Evolutionary conservation across 176 grass and related monocot genomes (phyloP).

Genomic region (Themeda triandra): DNA sequence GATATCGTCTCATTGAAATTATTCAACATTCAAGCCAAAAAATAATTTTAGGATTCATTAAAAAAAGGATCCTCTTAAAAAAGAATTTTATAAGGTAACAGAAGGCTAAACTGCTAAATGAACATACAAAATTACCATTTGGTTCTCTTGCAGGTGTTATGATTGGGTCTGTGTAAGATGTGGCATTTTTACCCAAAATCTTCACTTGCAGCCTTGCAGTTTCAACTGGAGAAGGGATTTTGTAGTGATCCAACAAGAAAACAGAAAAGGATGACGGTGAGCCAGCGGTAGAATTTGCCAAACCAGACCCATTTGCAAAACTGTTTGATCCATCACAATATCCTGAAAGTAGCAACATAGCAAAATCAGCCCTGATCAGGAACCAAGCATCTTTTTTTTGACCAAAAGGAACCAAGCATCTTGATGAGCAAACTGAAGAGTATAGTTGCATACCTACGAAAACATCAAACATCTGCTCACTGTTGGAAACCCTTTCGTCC

Average conservation of each 20-base stretch:
- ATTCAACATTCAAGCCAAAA: background rate
- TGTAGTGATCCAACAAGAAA: slow-evolving; percentile 55
- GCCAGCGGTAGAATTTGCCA: slow-evolving; percentile 56
- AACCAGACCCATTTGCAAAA: slow-evolving; percentile 67
- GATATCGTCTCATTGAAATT: slow-evolving; percentile 6
- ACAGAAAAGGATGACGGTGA: slow-evolving; percentile 52
- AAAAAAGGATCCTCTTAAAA: background rate
- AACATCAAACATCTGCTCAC: slow-evolving; percentile 44
- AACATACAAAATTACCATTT: slow-evolving; percentile 46
- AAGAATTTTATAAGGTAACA: background rate
- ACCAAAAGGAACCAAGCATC: too few species aligned
- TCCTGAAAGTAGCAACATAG: slow-evolving; percentile 26
- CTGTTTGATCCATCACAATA: slow-evolving; percentile 66
- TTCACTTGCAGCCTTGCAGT: slow-evolving; percentile 31
- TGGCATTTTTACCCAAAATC: slow-evolving; percentile 46
- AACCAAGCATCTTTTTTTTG: too few species aligned
- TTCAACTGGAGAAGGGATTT: slow-evolving; percentile 55
- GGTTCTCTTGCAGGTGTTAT: slow-evolving; percentile 48
- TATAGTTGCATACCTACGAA: slow-evolving; percentile 48
- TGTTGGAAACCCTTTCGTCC: slow-evolving; percentile 36
- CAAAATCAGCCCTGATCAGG: background rate
- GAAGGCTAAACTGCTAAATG: background rate
- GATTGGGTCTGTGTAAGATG: slow-evolving; percentile 2
- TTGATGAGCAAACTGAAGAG: background rate
- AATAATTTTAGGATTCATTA: background rate